Evolutionary conservation across 2,329 filamentous ascomycete genomes (phyloP), one percentile per base, ranked within the genome.

Genomic region (Scedosporium boydii): DNA sequence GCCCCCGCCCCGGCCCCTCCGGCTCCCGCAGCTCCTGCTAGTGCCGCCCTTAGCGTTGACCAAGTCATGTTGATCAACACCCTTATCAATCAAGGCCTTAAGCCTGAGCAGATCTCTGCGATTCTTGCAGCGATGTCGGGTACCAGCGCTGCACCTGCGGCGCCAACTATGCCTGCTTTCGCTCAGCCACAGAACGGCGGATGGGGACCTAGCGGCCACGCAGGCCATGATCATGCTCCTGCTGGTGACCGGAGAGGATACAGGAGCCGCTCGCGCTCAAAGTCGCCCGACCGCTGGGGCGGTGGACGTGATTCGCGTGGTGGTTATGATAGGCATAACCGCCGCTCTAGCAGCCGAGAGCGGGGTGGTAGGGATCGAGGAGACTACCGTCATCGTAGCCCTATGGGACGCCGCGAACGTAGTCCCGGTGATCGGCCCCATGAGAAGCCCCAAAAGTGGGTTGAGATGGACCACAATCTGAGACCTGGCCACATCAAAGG

Each of bases 381-480:
- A 62, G 86, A 92, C 46, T 97, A 96, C 76, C 90, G 93, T 66
- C 92, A 97, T 73, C 90, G 95, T 70, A 96, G 90, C 70, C 92
- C 93, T 56, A 81, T 85, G 62, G 84, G 85, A 63, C 87, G 88
- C 66, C 85, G 86, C 69, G 85, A 83, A 64, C 83, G 82, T 63
- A 83, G 80, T 65, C 84, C 85, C 64, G 71, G 77, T 58, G 73
- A 69, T 56, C 72, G 72, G 18, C 26, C 18, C n/a, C 55, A 59
- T 21, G 61, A 58, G 56, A 38, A 21, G 3, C 61, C 64, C 53
- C 68, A 75, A 57, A 96, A 96, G 76, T 91, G 87, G 81, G 80
- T 97, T 64, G 88, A 93, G 58, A 89, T 85, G 75, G 95, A 99
- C 74, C 78, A 82, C 61, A 84, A 76, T 6, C 80, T 99, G 64